Evolutionary conservation across 768 basidiomycete species (phyloP).

Genomic region (Pluteus cervinus): DNA sequence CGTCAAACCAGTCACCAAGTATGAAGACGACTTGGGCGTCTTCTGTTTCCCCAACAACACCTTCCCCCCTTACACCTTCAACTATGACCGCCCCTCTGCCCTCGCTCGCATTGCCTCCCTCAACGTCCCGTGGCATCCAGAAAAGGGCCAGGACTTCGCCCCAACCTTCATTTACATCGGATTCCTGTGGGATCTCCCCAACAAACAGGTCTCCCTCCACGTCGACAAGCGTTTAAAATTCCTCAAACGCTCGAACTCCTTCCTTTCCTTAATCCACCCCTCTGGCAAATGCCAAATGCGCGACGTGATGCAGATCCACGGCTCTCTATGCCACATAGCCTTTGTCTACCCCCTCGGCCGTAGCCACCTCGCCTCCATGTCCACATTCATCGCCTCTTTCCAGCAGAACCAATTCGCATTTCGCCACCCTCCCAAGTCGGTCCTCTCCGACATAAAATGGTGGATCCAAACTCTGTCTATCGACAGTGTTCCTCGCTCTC

Average conservation of each 20-base stretch:
- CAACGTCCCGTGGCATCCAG: conserved; percentile 21
- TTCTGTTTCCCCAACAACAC: conserved; percentile 14
- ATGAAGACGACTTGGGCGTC: conserved; percentile 18
- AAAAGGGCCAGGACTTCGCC: conserved; percentile 19
- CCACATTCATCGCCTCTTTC: conserved; percentile 16
- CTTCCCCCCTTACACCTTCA: conserved; percentile 9
- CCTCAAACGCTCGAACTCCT: conserved; percentile 10
- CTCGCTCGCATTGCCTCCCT: conserved; percentile 12
- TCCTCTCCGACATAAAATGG: conserved; percentile 22
- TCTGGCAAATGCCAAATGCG: conserved; percentile 9
- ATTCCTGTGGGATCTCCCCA: conserved; percentile 25
- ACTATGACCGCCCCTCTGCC: conserved; percentile 12
- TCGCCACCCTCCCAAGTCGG: conserved; percentile 11
- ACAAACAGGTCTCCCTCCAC: conserved; percentile 20
- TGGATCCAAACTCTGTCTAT: conserved; percentile 14
- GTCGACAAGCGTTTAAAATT: conserved; percentile 23
- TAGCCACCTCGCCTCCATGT: conserved; percentile 16
- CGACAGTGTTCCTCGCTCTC: conserved; percentile 4
- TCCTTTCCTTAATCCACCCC: conserved; percentile 9
- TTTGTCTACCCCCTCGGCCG: conserved; percentile 20
- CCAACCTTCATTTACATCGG: conserved; percentile 21
- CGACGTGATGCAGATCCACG: conserved; percentile 20
- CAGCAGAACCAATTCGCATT: conserved; percentile 9
- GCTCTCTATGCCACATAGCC: conserved; percentile 24
- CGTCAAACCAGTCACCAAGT: conserved; percentile 14